These are phyloP conservation scores for Aspergillus avenaceus DNA, from an alignment of 495 filamentous ascomycete genomes.

Conservation along the genomic window DNA sequence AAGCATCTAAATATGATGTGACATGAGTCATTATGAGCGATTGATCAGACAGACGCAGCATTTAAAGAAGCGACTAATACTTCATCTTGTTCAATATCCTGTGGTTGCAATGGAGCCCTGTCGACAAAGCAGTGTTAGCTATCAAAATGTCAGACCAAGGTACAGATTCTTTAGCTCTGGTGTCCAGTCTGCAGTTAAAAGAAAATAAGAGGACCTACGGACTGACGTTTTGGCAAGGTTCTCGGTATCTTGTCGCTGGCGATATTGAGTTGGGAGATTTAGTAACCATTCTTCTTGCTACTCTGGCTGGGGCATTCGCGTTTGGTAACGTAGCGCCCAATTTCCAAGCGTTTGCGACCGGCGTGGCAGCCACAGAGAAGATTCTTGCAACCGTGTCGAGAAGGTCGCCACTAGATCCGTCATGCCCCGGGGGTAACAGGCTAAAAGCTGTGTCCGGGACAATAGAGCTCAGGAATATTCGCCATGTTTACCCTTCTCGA, in stretches of 20 bases:
- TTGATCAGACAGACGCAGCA: no score
- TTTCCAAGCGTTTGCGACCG: conserved; percentile 75
- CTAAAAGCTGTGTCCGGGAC: conserved; percentile 69
- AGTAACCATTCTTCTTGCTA: conserved; percentile 80
- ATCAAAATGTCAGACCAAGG: no score
- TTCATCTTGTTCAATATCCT: no score
- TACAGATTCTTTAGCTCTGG: no score
- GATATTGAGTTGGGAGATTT: conserved; percentile 50
- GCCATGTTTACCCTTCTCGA: conserved; percentile 90
- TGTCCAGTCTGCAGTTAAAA: no score
- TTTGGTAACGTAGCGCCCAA: conserved; percentile 87
- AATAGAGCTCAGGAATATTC: conserved; percentile 78
- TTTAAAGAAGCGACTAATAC: no score
- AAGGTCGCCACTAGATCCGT: conserved; percentile 79
- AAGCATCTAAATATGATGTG: no score
- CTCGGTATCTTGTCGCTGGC: conserved; percentile 65
- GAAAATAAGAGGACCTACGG: no score
- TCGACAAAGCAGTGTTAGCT: no score
- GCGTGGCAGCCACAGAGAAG: conserved; percentile 78
- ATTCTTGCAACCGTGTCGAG: conserved; percentile 93
- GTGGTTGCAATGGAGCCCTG: no score
- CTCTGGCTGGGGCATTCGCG: conserved; percentile 89
- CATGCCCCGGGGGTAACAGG: conserved; percentile 62
- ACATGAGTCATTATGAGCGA: no score
- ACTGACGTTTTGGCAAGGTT: conserved; percentile 94